A percentile compares a stretch with the other conserved stretches of the same genome.
These are phyloP conservation scores for Naegleria gruberi DNA, from an alignment of 208 protist species.

Conservation along the genomic window DNA sequence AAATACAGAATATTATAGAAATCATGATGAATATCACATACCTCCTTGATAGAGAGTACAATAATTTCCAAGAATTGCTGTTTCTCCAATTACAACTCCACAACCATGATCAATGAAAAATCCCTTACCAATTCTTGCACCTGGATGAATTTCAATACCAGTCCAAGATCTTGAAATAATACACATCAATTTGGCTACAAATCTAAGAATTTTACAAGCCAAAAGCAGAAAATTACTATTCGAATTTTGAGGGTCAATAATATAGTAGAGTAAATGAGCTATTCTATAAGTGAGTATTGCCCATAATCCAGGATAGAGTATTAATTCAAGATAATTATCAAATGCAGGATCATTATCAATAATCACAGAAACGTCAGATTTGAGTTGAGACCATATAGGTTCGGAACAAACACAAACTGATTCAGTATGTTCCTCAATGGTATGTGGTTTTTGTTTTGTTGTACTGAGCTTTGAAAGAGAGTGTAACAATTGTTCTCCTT, in stretches of 20 bases:
- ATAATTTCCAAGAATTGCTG: constrained; percentile 63
- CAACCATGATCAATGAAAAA: constrained; percentile 79
- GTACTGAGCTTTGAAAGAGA: not conserved
- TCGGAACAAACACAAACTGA: not conserved
- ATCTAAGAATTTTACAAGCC: not conserved
- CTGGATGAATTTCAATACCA: constrained; percentile 71
- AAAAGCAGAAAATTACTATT: not conserved
- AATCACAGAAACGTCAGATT: not conserved
- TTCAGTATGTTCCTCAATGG: not conserved
- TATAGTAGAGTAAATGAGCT: not conserved
- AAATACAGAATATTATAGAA: constrained; percentile 75
- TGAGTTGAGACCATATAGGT: not conserved
- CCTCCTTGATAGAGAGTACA: constrained; percentile 36
- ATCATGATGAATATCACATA: too few species aligned
- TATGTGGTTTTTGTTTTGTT: not conserved
- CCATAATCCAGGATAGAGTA: not conserved
- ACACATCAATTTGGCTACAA: not conserved
- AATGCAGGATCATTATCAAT: constrained; percentile 4
- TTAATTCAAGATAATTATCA: not conserved
- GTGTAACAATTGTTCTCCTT: not conserved
- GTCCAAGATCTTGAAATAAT: not conserved
- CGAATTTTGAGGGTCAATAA: not conserved
- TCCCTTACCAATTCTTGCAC: constrained; percentile 60
- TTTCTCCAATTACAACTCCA: constrained; percentile 71
- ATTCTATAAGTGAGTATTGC: not conserved